Conservation (phyloP, 2,329 filamentous ascomycete genomes). For the Sarocladium kiliense region DNA sequence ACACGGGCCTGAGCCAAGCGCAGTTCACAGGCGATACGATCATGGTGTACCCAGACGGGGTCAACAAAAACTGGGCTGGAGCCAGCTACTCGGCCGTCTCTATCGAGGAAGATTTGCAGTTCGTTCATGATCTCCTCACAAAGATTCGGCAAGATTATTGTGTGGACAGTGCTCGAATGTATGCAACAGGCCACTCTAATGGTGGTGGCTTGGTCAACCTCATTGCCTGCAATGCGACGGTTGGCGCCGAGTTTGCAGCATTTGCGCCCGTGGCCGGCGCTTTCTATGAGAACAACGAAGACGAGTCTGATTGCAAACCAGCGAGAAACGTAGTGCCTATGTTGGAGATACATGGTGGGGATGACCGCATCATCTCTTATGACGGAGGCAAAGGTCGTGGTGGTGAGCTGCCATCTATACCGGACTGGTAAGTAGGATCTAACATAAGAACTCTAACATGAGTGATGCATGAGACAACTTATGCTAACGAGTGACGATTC, state of each 20-base stretch:
- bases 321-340: conserved; percentile 31
- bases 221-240: conserved; percentile 35
- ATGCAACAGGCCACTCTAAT: conserved; percentile 41
- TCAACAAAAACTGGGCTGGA: conserved; percentile 23
- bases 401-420: conserved; percentile 33
- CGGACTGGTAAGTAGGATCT: conserved; percentile 25
- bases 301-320: conserved; percentile 33
- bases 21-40: conserved; percentile 32
- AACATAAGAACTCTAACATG: neutral
- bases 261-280: conserved; percentile 40
- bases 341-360: conserved; percentile 40
- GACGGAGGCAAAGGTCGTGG: conserved; percentile 37
- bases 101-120: conserved; percentile 25
- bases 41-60: conserved; percentile 41
- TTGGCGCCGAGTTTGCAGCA: conserved; percentile 37
- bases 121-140: conserved; percentile 36
- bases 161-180: conserved; percentile 38
- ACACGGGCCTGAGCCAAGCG: conserved; percentile 21
- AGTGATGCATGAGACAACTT: neutral
- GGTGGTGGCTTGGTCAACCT: conserved; percentile 42
- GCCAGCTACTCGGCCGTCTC: conserved; percentile 17
- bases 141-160: conserved; percentile 33
- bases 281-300: conserved; percentile 26
- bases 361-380: conserved; percentile 37
- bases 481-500: neutral